These are phyloP conservation scores for Xylaria acuta DNA, from an alignment of 495 filamentous ascomycete genomes.

Conservation along the genomic window DNA sequence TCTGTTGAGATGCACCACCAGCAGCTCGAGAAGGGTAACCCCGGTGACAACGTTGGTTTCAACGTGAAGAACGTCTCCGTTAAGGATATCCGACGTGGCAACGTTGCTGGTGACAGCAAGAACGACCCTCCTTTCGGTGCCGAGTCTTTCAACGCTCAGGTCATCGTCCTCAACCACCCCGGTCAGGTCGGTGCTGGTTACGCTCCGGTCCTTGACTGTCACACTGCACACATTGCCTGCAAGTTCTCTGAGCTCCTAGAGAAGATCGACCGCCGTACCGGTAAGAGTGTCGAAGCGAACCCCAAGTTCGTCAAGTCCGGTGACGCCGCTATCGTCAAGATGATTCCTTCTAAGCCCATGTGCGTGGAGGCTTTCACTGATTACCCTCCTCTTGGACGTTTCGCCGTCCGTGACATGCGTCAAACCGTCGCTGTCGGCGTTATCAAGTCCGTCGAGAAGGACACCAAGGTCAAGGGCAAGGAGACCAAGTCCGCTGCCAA, in stretches of 20 bases:
- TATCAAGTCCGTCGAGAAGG: slow-evolving; percentile 71
- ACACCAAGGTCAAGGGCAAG: slow-evolving; percentile 50
- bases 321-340: slow-evolving; percentile 99
- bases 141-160: slow-evolving; percentile 98
- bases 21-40: slow-evolving; percentile 93
- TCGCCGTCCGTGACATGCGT: slow-evolving; percentile 92
- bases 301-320: slow-evolving; percentile 99
- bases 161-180: slow-evolving; percentile 99
- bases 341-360: slow-evolving; percentile 99
- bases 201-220: slow-evolving; percentile 98
- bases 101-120: slow-evolving; percentile 99
- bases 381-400: slow-evolving; percentile 98
- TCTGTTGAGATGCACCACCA: slow-evolving; percentile 99
- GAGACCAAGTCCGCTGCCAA: slow-evolving; percentile 79
- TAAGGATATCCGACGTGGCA: slow-evolving; percentile 99
- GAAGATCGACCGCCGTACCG: slow-evolving; percentile 99
- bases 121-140: slow-evolving; percentile 91
- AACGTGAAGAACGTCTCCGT: slow-evolving; percentile 99
- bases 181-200: slow-evolving; percentile 99
- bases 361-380: slow-evolving; percentile 99
- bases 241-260: slow-evolving; percentile 98
- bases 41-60: slow-evolving; percentile 99
- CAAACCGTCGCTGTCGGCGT: slow-evolving; percentile 98
- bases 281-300: slow-evolving; percentile 87
- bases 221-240: slow-evolving; percentile 99